These are phyloP conservation scores for Metschnikowia rubicola DNA, from an alignment of 805 yeast genomes.

Conservation along the genomic window DNA sequence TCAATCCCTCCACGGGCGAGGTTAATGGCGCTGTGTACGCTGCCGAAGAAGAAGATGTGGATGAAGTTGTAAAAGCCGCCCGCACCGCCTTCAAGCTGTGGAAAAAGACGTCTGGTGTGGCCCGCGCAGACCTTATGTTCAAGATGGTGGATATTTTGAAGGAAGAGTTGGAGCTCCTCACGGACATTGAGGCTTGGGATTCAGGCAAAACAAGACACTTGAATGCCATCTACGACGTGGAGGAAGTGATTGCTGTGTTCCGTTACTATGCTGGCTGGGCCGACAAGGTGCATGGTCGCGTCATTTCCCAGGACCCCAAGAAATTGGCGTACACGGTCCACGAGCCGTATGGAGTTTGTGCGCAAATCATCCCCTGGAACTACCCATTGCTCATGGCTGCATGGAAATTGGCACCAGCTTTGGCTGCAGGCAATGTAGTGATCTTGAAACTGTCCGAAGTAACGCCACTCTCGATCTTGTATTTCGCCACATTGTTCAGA, in stretches of 20 bases:
- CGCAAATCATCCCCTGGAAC: constrained; percentile 72
- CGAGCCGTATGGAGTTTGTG: constrained; percentile 66
- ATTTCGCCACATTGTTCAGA: constrained; percentile 53
- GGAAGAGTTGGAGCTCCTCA: constrained; percentile 30
- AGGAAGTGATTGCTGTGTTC: constrained; percentile 42
- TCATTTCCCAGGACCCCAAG: constrained; percentile 40
- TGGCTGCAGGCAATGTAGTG: constrained; percentile 74
- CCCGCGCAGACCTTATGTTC: constrained; percentile 35
- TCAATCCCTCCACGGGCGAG: constrained; percentile 43
- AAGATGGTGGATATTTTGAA: constrained; percentile 37
- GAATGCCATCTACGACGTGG: constrained; percentile 50
- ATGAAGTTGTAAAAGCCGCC: constrained; percentile 39
- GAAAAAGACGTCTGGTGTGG: constrained; percentile 45
- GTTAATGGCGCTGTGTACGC: constrained; percentile 40
- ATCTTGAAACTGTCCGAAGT: constrained; percentile 73
- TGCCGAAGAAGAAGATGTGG: constrained; percentile 42
- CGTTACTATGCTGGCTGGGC: constrained; percentile 63
- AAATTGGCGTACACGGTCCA: constrained; percentile 65
- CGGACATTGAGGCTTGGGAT: constrained; percentile 45
- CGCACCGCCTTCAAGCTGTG: constrained; percentile 41
- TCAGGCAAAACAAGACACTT: constrained; percentile 44
- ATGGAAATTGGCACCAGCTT: constrained; percentile 82
- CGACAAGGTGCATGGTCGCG: constrained; percentile 50
- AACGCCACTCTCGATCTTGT: constrained; percentile 68
- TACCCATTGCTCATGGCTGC: constrained; percentile 67